Evolutionary conservation across 2,329 filamentous ascomycete genomes (phyloP).

Genomic region (Claviceps maximensis): DNA sequence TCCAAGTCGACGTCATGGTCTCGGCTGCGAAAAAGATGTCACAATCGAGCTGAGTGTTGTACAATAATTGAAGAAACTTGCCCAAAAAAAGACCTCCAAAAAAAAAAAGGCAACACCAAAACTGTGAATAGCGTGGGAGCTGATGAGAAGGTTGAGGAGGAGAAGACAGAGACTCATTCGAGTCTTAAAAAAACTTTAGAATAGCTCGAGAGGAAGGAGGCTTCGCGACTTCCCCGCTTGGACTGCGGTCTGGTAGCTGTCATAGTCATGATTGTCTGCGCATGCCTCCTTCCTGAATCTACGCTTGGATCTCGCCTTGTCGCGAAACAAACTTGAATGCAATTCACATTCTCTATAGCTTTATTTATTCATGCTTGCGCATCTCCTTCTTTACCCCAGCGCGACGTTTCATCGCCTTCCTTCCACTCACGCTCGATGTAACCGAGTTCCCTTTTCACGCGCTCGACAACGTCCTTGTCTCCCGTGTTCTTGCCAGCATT

Average conservation of each 20-base stretch:
- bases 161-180: not conserved
- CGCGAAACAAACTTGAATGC: not conserved
- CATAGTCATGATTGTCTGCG: not conserved
- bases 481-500: constrained; percentile 93
- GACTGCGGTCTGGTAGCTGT: not conserved
- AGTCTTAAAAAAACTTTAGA: not conserved
- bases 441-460: constrained; percentile 74
- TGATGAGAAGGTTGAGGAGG: not conserved
- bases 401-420: constrained; percentile 66
- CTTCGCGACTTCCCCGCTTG: not conserved
- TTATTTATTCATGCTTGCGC: constrained; percentile 1
- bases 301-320: not conserved
- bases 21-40: constrained; percentile 1
- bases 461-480: constrained; percentile 61
- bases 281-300: not conserved
- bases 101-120: constrained; percentile 2
- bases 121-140: not conserved
- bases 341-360: not conserved
- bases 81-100: constrained; percentile 1
- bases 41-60: not conserved
- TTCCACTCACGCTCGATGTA: constrained; percentile 79
- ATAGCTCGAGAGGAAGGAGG: not conserved
- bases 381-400: constrained; percentile 55
- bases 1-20: not conserved
- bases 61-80: constrained; percentile 9